Evolutionary conservation across 2,329 filamentous ascomycete genomes (phyloP), one percentile per base, ranked within the genome.

Genomic region (Septoria linicola): DNA sequence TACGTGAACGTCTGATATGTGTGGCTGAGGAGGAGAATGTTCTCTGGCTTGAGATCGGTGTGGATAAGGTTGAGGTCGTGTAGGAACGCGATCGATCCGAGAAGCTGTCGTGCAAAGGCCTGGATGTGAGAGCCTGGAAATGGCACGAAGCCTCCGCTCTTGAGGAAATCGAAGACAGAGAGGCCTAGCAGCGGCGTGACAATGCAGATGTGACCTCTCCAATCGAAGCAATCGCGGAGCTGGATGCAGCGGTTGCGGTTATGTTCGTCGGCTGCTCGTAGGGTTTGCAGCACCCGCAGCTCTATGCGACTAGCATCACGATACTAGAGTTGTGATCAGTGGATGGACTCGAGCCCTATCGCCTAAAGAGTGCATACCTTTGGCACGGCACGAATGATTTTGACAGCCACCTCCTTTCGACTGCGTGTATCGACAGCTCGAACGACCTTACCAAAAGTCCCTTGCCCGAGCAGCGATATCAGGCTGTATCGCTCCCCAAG

Each of bases 41-140:
- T 85, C 68, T 85, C 82, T 2, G 82, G 82, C 67, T 85, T 85
- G 55, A 85, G 67, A 68, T 85, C 82, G 36, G 93, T 99, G 69
- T 99, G 93, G 55, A 99, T 96, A 59, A 99, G 81, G 69, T 97
- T 96, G 14, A 99, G 80, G 71, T 99, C 93, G 68, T 99, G 93
- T 17, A 99, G 78, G 71, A 97, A 99, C 52, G 93, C 93, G 65
- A 99, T 95, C 65, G 92, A 97, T n/a, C 92, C 97, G 55, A 99
- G 88, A 13, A 99, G 77, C 68, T 99, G 93, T 42, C 92, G 84
- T 41, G 93, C 93, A 76, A 99, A 97, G 68, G 83, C 92, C 70
- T 97, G 93, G 53, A 99, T 99, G 71, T 99, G 93, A 60, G 91
- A 96, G 76, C 95, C 97, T 10, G 93, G 93, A 66, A 99, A 99